Evolutionary conservation across 768 basidiomycete species (phyloP), one percentile per base, ranked within the genome.

Genomic region (Lentinus tigrinus): DNA sequence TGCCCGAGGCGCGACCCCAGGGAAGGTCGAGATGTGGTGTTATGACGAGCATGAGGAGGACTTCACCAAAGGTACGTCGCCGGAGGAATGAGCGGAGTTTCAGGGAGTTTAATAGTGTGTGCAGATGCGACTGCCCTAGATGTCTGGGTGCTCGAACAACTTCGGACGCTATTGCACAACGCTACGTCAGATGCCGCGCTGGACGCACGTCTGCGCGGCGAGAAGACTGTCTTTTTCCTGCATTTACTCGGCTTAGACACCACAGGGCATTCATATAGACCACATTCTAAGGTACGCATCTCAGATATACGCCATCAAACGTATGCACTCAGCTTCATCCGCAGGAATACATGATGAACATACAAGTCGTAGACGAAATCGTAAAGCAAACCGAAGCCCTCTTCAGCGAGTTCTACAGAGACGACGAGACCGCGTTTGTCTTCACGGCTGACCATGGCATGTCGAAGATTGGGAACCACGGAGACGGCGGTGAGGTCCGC

Each of bases 401-500:
- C 3, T 68, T 94, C 21, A 68, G 72, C 0, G 75, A 82, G 4
- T 93, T 89, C 68, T 94, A 85, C 64, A 65, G 74, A 31, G 88
- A 91, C 57, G 74, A 83, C 21, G 82, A 87, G 54, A 93, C 91
- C 0, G 82, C 81, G 57, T 93, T 80, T 66, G 72, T 94, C 31
- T 94, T 92, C 69, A 94, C 89, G 2, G 90, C 93, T 0, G 93
- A 95, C 69, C 93, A 95, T 67, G 93, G 93, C 9, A 95, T 95
- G 93, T 90, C 89, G 4, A 81, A 78, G 31, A 88, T 92, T 53
- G 93, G 93, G 13, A 94, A 93, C 66, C 93, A 95, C 57, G 93
- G 93, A 4, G 93, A 95, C 60, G 93, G 93, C 37, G 85, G 90
- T 69, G 52, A 64, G 63, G 47, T 57, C 43, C 47, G 8, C 48